phyloP scores from a whole-genome alignment of 1,284 basidiomycete genomes.

The Coniferiporia sulphurascens region DNA sequence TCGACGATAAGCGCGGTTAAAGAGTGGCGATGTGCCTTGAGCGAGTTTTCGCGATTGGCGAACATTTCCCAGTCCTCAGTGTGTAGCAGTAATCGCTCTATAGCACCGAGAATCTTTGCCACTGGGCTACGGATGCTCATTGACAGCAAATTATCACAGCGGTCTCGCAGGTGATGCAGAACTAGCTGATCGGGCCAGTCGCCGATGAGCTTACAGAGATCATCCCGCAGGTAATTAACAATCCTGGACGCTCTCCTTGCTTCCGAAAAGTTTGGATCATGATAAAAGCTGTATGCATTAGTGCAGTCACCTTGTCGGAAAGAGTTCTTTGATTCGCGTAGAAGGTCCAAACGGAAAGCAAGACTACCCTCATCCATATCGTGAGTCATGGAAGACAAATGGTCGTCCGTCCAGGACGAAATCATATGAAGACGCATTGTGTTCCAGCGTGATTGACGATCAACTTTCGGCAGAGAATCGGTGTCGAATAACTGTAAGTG shows the following conservation, averaged over 20 bases:
- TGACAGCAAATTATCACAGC: constrained; percentile 67
- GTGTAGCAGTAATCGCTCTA: constrained; percentile 86
- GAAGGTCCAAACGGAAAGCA: constrained; percentile 39
- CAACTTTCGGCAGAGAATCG: neutral
- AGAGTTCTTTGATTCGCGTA: neutral
- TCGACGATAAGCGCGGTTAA: constrained; percentile 77
- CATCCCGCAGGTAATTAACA: constrained; percentile 46
- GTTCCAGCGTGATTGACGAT: neutral
- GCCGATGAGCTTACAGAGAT: constrained; percentile 55
- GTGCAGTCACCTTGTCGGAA: neutral
- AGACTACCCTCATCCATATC: constrained; percentile 30
- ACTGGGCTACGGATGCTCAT: constrained; percentile 72
- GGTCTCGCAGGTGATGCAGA: constrained; percentile 76
- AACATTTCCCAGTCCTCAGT: constrained; percentile 98
- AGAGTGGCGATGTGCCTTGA: constrained; percentile 63
- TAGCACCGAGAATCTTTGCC: constrained; percentile 77
- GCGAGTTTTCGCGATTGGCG: constrained; percentile 81
- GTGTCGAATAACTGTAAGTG: constrained; percentile 5
- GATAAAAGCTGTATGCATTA: constrained; percentile 71
- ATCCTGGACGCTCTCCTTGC: constrained; percentile 54
- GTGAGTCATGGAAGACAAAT: neutral
- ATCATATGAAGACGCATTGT: neutral
- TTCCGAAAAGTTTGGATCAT: constrained; percentile 68
- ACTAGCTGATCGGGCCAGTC: constrained; percentile 99
- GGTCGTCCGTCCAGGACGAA: neutral